Conservation (phyloP, 2,329 filamentous ascomycete genomes). For the Fusarium azukiicola region DNA sequence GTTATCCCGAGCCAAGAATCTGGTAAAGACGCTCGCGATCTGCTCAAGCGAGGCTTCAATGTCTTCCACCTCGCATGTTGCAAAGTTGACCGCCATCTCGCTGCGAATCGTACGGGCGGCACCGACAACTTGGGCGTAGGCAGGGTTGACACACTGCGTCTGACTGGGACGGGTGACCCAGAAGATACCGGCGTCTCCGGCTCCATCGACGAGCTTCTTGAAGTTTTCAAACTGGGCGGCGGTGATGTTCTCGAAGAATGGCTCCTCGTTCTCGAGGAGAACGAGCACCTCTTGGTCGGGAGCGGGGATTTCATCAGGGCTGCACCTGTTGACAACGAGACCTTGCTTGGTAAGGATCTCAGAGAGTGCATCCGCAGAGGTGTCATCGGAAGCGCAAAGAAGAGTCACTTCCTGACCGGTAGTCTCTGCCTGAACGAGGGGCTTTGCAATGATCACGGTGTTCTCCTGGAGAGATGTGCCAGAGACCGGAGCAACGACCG, state of each 20-base stretch:
- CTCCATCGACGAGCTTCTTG: conserved; percentile 23
- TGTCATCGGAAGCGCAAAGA: not conserved
- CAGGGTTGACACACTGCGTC: conserved; percentile 52
- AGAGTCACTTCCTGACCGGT: conserved; percentile 17
- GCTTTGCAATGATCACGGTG: conserved; percentile 34
- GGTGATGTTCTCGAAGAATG: conserved; percentile 54
- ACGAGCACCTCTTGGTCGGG: conserved; percentile 53
- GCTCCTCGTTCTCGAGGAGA: conserved; percentile 52
- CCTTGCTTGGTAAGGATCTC: conserved; percentile 39
- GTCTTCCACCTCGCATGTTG: conserved; percentile 57
- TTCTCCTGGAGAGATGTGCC: conserved; percentile 39
- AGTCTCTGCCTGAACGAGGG: not conserved
- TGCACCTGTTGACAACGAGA: conserved; percentile 38
- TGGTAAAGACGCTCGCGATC: conserved; percentile 46
- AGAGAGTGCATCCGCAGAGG: not conserved
- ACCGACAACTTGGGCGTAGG: conserved; percentile 56
- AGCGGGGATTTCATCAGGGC: conserved; percentile 39
- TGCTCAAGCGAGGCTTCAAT: conserved; percentile 27
- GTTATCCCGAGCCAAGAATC: conserved; percentile 44
- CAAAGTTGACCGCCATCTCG: conserved; percentile 54
- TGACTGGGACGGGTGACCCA: conserved; percentile 59
- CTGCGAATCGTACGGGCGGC: conserved; percentile 54
- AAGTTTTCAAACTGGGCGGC: conserved; percentile 38
- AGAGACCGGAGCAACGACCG: conserved; percentile 44
- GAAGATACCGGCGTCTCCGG: conserved; percentile 44